Base-by-base conservation (phyloP, 768 basidiomycete species). In the Mycena albidolilacea region DNA sequence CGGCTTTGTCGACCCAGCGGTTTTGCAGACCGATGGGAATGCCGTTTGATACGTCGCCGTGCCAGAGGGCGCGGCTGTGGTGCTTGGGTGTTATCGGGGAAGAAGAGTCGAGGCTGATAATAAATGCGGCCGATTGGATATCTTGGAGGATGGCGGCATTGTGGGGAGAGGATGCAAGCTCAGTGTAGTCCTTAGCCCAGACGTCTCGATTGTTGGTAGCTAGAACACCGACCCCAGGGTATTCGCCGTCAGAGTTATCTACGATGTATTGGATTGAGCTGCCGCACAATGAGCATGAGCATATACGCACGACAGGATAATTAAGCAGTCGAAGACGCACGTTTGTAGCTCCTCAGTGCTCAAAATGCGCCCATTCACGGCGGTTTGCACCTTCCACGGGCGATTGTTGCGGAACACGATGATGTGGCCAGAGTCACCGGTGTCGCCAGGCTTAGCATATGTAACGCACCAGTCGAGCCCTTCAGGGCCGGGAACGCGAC, bases 1-100 rank as follows among this genome's bases (percentile, higher is more conserved):
- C 80, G 10, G 97, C 97, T 82, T 98, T 98, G 83, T 98, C 97
- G 59, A 96, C 91, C 91, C 93, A 95, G 54, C 94, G 90, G 72
- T 93, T 93, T 46, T 88, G 87, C 21, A 95, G 86, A n/a, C 92
- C 92, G 76, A 86, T 77, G 70, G 88, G 81, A 70, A 83, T 69
- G 64, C 87, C 82, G 57, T 85, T 80, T n/a, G 83, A 70, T 21
- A 91, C 79, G 46, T 91, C 89, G 19, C 95, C 97, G 76, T 97
- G 94, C 95, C 96, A 97, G 38, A 95, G 83, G 9, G 86, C 86
- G 66, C 92, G 93, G 70, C 93, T 93, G 76, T 90, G 86, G 35
- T 90, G 88, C 61, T 91, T 79, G 6, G 89, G 81, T 66, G 81
- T 85, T 7, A 82, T 82, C 23, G 91, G 92, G 3, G 78, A 80